These are phyloP conservation scores for Colletotrichum shisoi DNA, from an alignment of 2,329 filamentous ascomycete genomes.

Conservation along the genomic window DNA sequence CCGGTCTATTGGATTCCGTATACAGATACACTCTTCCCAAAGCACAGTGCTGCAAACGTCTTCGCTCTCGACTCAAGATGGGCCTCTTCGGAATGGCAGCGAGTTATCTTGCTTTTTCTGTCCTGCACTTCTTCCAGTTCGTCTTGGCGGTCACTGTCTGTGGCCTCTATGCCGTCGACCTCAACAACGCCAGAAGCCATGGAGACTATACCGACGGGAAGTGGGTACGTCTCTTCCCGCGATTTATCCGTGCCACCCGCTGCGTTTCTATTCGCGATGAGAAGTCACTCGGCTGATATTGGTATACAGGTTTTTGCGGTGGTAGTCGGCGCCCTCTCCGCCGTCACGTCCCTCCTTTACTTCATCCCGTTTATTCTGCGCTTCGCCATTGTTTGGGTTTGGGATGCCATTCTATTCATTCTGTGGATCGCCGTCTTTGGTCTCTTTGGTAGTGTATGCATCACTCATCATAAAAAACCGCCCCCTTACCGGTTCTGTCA, in stretches of 20 bases:
- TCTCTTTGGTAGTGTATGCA: slow-evolving; percentile 72
- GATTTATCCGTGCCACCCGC: not conserved
- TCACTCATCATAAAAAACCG: not conserved
- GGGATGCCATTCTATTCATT: slow-evolving; percentile 76
- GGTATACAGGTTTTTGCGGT: slow-evolving; percentile 71
- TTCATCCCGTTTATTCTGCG: slow-evolving; percentile 68
- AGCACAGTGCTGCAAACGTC: not conserved
- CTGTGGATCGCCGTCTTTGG: slow-evolving; percentile 86
- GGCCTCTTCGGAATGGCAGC: slow-evolving; percentile 54
- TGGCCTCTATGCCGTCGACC: slow-evolving; percentile 78
- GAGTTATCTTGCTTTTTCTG: slow-evolving; percentile 64
- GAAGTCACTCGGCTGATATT: not conserved
- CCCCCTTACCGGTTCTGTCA: not conserved
- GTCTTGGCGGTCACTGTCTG: slow-evolving; percentile 78
- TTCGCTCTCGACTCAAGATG: slow-evolving; percentile 48
- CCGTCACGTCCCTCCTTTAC: slow-evolving; percentile 71
- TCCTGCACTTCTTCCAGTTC: slow-evolving; percentile 79
- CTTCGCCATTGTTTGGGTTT: slow-evolving; percentile 65
- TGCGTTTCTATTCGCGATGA: not conserved
- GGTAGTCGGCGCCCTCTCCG: slow-evolving; percentile 71
- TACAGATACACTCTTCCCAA: not conserved
- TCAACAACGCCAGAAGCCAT: slow-evolving; percentile 62
- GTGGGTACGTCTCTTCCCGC: slow-evolving; percentile 65
- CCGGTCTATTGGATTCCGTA: not conserved
- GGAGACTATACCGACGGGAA: slow-evolving; percentile 66